Evolutionary conservation across 2,329 filamentous ascomycete species (phyloP), one percentile per base, ranked within the genome.

Genomic region (Orbilia javanica): DNA sequence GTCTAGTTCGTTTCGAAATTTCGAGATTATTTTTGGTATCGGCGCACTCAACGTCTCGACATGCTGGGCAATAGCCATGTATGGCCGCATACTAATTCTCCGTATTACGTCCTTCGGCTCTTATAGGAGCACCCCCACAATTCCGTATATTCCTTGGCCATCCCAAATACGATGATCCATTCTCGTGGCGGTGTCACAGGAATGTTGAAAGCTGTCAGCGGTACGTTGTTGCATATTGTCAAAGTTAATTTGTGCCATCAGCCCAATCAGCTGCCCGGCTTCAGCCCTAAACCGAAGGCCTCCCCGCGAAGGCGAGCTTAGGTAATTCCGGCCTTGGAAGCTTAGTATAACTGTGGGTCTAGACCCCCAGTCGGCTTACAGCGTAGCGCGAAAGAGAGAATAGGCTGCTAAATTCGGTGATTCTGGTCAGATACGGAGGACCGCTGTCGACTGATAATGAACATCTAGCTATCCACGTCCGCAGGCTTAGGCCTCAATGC

Each of bases 11-110:
- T 39, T 39, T 39, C 3, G 11, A 39, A 13, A 57, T 39, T 39
- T 39, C 3, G 11, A 39, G 36, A 57, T 36, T 36, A 57, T 34
- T 57, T 57, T 57, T 57, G 52, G 29, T 27, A n/a, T 25, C 15
- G 31, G 27, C 50, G 4, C 27, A 18, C 13, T 39, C 13, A 15
- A 39, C 18, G 10, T 7, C 25, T n/a, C 15, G 10, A 53, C 50
- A 8, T 31, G 50, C 50, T n/a, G n/a, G n/a, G n/a, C n/a, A n/a
- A n/a, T n/a, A n/a, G n/a, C n/a, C n/a, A n/a, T n/a, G n/a, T n/a
- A 39, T 39, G 36, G 36, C 36, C 36, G 3, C 36, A 39, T 39
- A 5, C 36, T 15, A 39, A 39, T 2, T 39, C 55, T 60, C 55
- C 55, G 55, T 60, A 39, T 60, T 60, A 60, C 55, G 13, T 4